Conservation (phyloP, 1,284 basidiomycete genomes). For the Irpex rosettiformis region DNA sequence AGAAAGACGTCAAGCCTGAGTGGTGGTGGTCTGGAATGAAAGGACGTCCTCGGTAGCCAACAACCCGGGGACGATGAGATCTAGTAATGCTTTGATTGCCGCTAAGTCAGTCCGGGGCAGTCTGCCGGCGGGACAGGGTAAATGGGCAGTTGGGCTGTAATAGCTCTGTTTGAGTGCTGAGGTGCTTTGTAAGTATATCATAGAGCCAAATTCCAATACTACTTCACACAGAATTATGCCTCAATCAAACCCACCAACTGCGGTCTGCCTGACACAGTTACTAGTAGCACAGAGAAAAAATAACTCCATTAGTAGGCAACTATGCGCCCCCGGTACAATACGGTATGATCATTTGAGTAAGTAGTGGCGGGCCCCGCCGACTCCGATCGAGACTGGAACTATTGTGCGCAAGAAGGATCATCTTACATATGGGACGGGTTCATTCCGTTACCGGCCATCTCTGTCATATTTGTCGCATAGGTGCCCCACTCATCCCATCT, state of each 20-base stretch:
- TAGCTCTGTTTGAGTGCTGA: background rate
- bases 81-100: background rate
- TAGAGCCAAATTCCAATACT: background rate
- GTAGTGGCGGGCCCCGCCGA: background rate
- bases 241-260: background rate
- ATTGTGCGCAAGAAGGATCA: background rate
- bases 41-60: background rate
- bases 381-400: background rate
- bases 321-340: background rate
- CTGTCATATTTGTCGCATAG: constrained; percentile 14
- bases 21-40: background rate
- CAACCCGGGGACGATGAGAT: background rate
- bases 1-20: background rate
- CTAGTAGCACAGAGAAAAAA: background rate
- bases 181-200: background rate
- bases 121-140: background rate
- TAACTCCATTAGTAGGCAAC: background rate
- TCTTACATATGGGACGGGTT: background rate
- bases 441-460: background rate
- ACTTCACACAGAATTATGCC: background rate
- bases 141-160: background rate
- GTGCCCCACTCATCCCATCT: constrained; percentile 24
- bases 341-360: too few species aligned
- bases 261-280: background rate
- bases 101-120: background rate